phyloP scores from a whole-genome alignment of 306 rosid genomes.

The Pyrus pyrifolia region DNA sequence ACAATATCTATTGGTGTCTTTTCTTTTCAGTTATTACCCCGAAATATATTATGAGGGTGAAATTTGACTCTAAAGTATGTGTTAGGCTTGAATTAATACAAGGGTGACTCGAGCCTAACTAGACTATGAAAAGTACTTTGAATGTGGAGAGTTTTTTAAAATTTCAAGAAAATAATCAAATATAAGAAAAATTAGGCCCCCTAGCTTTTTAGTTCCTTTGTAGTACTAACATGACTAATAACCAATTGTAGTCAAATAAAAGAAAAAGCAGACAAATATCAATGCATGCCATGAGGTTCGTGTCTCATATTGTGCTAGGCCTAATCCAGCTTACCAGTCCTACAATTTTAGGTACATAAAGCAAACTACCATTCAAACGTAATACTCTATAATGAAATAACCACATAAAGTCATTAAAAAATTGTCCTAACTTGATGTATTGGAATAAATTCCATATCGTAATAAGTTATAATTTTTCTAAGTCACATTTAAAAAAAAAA shows the following conservation, averaged over 20 bases:
- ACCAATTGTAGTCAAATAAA: background rate
- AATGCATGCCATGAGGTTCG: background rate
- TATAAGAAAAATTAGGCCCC: background rate
- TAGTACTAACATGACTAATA: background rate
- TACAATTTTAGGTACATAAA: background rate
- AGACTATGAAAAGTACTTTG: background rate
- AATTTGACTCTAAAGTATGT: background rate
- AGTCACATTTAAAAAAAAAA: too few species aligned
- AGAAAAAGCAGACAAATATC: background rate
- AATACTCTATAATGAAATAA: too few species aligned
- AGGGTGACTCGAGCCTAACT: background rate
- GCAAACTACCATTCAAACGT: background rate
- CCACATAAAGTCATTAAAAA: too few species aligned
- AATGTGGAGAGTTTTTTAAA: too few species aligned
- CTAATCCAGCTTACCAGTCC: background rate
- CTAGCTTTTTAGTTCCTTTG: background rate
- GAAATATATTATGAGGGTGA: background rate
- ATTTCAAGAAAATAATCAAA: too few species aligned
- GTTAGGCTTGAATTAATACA: background rate
- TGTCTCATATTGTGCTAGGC: background rate
- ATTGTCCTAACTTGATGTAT: too few species aligned
- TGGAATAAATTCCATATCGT: too few species aligned
- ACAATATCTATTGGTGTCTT: background rate
- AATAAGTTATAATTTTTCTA: too few species aligned
- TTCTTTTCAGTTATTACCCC: background rate